Conservation (phyloP, 345 rosid genomes). For the Salix viminalis region DNA sequence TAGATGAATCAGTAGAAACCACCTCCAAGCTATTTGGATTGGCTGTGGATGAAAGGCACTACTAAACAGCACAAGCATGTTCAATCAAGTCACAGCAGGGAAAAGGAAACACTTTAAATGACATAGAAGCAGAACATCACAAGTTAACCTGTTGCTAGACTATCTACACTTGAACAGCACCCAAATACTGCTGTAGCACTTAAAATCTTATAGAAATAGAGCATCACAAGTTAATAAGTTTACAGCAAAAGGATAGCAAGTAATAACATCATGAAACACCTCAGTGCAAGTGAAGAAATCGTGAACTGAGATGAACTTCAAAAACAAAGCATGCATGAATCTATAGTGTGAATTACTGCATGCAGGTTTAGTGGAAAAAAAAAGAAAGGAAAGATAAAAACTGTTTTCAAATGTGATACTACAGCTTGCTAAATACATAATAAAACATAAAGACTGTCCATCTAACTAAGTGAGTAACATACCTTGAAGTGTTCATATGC, state of each 20-base stretch:
- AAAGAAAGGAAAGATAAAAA: background rate
- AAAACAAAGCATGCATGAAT: background rate
- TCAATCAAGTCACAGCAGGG: background rate
- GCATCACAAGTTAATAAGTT: background rate
- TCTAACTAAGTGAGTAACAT: slow-evolving; percentile 17
- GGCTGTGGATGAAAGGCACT: background rate
- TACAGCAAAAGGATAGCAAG: background rate
- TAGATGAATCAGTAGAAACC: background rate
- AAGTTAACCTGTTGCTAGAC: background rate
- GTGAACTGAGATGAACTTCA: background rate
- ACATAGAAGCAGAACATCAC: background rate
- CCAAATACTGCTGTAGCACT: background rate
- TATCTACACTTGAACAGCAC: background rate
- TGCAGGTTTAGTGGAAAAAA: background rate
- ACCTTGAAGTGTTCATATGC: slow-evolving; percentile 99
- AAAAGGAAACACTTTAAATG: background rate
- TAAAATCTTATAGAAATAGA: background rate
- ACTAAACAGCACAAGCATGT: background rate
- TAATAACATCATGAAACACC: background rate
- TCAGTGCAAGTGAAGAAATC: background rate
- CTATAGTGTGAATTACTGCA: background rate
- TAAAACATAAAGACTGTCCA: slow-evolving; percentile 2
- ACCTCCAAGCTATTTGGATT: background rate
- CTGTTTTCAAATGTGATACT: background rate
- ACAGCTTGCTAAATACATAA: slow-evolving; percentile 1